Conservation (phyloP, 768 basidiomycete genomes). For the Trichaptum fuscoviolaceum region DNA sequence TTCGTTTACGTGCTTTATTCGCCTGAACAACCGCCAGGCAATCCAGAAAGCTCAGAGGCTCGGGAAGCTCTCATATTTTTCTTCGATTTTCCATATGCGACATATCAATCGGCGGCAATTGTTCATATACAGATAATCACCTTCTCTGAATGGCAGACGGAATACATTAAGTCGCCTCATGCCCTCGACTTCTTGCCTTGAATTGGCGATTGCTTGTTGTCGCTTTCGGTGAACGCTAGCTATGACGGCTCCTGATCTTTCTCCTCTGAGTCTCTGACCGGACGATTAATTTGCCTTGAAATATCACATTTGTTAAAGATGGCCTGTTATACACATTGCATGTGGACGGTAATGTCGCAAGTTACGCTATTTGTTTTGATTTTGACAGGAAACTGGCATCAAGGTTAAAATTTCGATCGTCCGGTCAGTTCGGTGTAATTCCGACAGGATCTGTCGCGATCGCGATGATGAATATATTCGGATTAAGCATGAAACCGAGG, state of each 20-base stretch:
- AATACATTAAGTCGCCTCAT: neutral
- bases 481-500: neutral
- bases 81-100: neutral
- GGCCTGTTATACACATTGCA: neutral
- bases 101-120: neutral
- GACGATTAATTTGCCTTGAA: neutral
- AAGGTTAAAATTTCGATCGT: too few relatives aligned
- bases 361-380: neutral
- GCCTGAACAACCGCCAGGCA: neutral
- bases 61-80: neutral
- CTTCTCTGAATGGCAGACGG: neutral
- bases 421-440: too few relatives aligned
- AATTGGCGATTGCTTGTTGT: too few relatives aligned
- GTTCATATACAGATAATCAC: neutral
- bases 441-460: too few relatives aligned
- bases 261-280: neutral
- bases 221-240: too few relatives aligned
- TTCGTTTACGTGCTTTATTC: neutral
- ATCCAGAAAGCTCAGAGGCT: neutral
- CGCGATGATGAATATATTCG: too few relatives aligned
- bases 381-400: too few relatives aligned
- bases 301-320: neutral
- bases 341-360: neutral
- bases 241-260: neutral
- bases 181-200: neutral